Conservation (phyloP, 768 basidiomycete genomes). For the Tricholoma hemisulphureum region DNA sequence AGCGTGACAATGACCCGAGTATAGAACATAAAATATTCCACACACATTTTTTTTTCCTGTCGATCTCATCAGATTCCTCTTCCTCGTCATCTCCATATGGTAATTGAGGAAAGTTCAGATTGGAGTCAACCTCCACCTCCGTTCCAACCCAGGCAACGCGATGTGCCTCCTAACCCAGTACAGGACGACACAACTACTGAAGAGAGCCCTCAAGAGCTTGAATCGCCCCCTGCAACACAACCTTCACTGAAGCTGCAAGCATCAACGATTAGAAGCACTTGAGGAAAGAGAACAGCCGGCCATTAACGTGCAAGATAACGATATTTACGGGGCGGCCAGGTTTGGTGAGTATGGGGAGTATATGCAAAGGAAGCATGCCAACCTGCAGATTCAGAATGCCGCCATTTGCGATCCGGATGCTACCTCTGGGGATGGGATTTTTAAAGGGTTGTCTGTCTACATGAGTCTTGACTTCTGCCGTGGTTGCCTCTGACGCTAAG, state of each 20-base stretch:
- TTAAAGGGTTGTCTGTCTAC: constrained; percentile 76
- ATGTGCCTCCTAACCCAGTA: not conserved
- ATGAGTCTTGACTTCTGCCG: constrained; percentile 43
- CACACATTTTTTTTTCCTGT: constrained; percentile 44
- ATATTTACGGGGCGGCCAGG: constrained; percentile 70
- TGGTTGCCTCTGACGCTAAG: constrained; percentile 3
- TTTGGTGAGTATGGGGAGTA: constrained; percentile 89
- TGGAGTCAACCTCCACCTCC: not conserved
- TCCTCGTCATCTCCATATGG: constrained; percentile 46
- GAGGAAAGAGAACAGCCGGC: constrained; percentile 20
- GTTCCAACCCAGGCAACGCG: not conserved
- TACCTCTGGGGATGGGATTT: constrained; percentile 47
- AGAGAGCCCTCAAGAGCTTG: constrained; percentile 23
- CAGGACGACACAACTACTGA: constrained; percentile 9
- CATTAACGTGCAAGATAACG: constrained; percentile 30
- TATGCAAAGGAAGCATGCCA: constrained; percentile 87
- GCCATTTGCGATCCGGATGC: constrained; percentile 26
- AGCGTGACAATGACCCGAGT: not conserved
- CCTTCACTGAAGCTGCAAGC: constrained; percentile 43
- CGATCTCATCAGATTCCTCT: constrained; percentile 53
- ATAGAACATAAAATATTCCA: not conserved
- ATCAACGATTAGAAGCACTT: constrained; percentile 28
- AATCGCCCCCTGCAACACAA: constrained; percentile 42
- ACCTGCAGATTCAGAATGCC: constrained; percentile 79
- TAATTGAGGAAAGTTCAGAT: not conserved